Evolutionary conservation across 345 rosid species (phyloP), one percentile per base, ranked within the genome.

Genomic region (Raphanus raphanistrum): DNA sequence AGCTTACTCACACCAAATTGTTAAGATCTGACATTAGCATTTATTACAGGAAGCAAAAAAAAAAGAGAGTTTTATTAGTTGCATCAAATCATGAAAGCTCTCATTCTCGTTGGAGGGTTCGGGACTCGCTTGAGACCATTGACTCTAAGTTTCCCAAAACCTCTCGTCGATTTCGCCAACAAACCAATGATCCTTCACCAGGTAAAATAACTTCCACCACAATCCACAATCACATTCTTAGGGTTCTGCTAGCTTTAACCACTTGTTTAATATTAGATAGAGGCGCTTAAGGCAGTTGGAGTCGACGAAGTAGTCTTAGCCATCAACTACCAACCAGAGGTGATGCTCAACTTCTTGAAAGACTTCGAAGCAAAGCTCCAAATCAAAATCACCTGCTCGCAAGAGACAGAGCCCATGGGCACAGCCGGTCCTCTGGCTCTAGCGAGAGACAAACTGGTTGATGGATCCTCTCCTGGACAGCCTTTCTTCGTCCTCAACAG

Each of bases 111-210:
- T 81, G 99, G 99, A 82, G 99, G 99, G 8, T 91, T 95, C 57
- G 99, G 99, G 12, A 95, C 99, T 55, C 88, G 99, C 26, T 80
- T 95, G 93, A 90, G 99, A 85, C 99, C 99, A 27, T 77, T 95
- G 89, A 95, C 99, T 6, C 99, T 95, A 43, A 95, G 98, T 70
- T 85, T 95, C 75, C 98, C 99, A 6, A 95, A 95, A 83, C 99
- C 99, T 3, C 97, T 95, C 21, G 99, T 95, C 77, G 99, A 95
- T 17, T 95, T 95, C 65, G 99, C 97, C 50, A 95, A 95, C 84
- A 95, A 95, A 76, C 99, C 99, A 62, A 95, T 95, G 99, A 95
- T 95, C 84, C 86, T 92, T 79, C 99, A 95, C 84, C 99, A 95
- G 99, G 99, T 92, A 36, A 1, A 85, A 12, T 28, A 28, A 28